Conservation (phyloP, 108 stramenopile species). For the Nannochloropsis granulata region DNA sequence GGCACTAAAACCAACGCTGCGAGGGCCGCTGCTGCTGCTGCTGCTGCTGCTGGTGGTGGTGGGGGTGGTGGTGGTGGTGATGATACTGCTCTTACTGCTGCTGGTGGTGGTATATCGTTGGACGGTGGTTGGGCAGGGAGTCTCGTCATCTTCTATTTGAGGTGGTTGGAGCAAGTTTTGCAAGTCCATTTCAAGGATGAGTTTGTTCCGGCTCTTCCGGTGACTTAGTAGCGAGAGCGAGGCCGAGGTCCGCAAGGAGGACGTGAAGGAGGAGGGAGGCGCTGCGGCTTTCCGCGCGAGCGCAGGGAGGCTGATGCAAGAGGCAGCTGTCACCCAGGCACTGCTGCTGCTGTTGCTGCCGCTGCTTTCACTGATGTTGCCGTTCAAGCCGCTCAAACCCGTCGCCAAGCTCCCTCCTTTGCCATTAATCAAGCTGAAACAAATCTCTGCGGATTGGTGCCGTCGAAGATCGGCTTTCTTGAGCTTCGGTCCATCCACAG, state of each 20-base stretch:
- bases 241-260: not conserved
- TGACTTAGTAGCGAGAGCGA: not conserved
- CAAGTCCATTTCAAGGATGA: too few relatives aligned
- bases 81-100: too few relatives aligned
- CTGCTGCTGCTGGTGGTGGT: too few relatives aligned
- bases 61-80: too few relatives aligned
- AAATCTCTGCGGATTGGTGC: not conserved
- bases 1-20: too few relatives aligned
- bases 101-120: too few relatives aligned
- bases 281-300: not conserved
- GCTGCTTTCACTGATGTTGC: not conserved
- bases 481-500: not conserved
- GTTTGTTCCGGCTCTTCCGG: too few relatives aligned
- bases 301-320: not conserved
- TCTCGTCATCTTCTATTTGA: too few relatives aligned
- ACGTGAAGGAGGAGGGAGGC: not conserved
- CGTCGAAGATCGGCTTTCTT: not conserved
- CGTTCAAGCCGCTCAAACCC: not conserved
- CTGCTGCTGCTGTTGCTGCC: not conserved
- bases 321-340: not conserved
- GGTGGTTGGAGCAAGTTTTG: too few relatives aligned
- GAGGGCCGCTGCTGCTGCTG: too few relatives aligned
- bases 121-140: too few relatives aligned
- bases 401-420: not conserved
- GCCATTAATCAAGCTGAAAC: not conserved